Conservation (phyloP, 1,139 yeast genomes). For the Yamadazyma aaseri region DNA sequence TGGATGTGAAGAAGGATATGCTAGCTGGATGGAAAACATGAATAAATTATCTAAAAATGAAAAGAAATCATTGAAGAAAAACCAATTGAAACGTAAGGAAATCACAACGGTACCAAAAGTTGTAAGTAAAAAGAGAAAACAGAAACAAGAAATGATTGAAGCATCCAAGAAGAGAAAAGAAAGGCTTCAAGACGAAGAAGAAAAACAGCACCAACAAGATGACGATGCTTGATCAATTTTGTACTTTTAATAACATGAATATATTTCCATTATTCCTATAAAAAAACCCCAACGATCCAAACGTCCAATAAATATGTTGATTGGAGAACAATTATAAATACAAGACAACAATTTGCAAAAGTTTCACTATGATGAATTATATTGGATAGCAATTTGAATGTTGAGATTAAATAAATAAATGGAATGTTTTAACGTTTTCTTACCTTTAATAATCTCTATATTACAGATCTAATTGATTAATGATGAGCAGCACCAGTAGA, state of each 20-base stretch:
- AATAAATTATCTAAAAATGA: conserved; percentile 68
- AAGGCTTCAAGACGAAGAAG: conserved; percentile 4
- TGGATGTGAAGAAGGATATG: conserved; percentile 64
- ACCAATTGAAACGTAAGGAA: conserved; percentile 63
- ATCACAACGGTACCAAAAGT: conserved; percentile 86
- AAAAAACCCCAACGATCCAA: too few species aligned
- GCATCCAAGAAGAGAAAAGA: conserved; percentile 69
- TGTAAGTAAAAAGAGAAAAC: conserved; percentile 62
- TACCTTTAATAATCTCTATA: neutral
- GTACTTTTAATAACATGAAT: too few species aligned
- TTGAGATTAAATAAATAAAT: conserved; percentile 2
- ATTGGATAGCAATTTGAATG: too few species aligned
- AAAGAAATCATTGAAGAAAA: conserved; percentile 60
- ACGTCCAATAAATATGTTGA: too few species aligned
- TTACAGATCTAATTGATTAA: neutral
- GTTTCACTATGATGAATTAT: too few species aligned
- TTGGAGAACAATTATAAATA: too few species aligned
- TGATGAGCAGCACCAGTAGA: conserved; percentile 34
- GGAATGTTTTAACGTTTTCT: too few species aligned
- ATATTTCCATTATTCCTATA: too few species aligned
- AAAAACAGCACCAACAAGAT: too few species aligned
- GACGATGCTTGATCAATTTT: too few species aligned
- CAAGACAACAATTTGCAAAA: too few species aligned
- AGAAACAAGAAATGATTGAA: conserved; percentile 69
- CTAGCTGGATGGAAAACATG: conserved; percentile 80